Percentiles rank a stretch among this genome's conserved stretches.
Conservation (phyloP, 768 basidiomycete genomes). For the Exsudoporus frostii region DNA sequence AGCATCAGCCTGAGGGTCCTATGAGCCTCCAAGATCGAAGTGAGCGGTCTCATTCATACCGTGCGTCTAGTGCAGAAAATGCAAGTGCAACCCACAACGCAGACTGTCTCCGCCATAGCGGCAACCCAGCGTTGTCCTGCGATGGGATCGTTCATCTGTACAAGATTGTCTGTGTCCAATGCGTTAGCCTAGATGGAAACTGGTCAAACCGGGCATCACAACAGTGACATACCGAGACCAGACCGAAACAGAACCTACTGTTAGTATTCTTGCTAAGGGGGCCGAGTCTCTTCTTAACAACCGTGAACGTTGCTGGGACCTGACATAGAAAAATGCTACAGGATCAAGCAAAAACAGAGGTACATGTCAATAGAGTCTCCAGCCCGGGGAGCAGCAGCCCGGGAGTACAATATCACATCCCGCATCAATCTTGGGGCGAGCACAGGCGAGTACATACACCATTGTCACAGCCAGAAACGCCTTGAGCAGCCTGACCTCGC, state of each 20-base stretch:
- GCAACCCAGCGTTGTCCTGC: constrained; percentile 13
- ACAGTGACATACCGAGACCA: neutral
- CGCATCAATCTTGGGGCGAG: constrained; percentile 51
- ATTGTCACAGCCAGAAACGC: constrained; percentile 40
- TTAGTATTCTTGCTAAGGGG: neutral
- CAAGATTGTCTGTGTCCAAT: neutral
- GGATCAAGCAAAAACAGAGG: too few relatives aligned
- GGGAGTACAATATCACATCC: constrained; percentile 40
- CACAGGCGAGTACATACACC: constrained; percentile 39
- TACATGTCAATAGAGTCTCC: too few relatives aligned
- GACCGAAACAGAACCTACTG: constrained; percentile 2
- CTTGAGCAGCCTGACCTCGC: constrained; percentile 46
- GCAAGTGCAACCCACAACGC: constrained; percentile 10
- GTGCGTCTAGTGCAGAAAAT: constrained; percentile 1
- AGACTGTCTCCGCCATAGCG: constrained; percentile 7
- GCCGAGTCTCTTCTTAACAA: neutral
- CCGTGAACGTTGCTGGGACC: too few relatives aligned
- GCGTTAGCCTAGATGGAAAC: constrained; percentile 1
- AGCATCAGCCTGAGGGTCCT: constrained; percentile 4
- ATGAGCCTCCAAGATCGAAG: neutral
- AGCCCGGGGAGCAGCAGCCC: too few relatives aligned
- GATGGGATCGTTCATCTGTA: neutral
- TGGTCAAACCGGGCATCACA: neutral
- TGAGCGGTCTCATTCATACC: constrained; percentile 1
- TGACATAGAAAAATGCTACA: too few relatives aligned